Evolutionary conservation across 2,329 filamentous ascomycete species (phyloP), one percentile per base, ranked within the genome.

Genomic region (Venturiaceae sp.): DNA sequence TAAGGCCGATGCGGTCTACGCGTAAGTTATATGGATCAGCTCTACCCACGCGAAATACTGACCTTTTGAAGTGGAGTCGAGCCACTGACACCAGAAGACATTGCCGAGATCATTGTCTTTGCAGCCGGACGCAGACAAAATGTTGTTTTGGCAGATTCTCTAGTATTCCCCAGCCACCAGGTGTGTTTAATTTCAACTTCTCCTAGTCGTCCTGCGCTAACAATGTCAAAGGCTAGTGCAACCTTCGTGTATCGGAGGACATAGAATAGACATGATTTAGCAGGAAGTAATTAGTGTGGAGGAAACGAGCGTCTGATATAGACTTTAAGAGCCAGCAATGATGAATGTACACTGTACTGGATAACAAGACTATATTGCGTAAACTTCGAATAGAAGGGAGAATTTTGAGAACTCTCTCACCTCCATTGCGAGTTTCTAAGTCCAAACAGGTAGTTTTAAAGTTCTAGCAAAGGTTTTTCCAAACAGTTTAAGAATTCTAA

Each of bases 141-240:
- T 69, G 90, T 96, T 5, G 90, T 96, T 21, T 74, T 96, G 64
- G 92, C 92, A 21, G 92, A 96, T 73, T 87, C 89, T 5, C 74
- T 96, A 61, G 78, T 96, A 57, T 96, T 87, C 73, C 92, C 92
- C 5, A 94, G 86, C 66, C 91, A 96, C 69, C 92, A 96, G 82
- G 90, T 90, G 72, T 73, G 80, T 71, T n/a, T 7, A 21, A 5
- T 5, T 14, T 41, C n/a, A 21, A 16, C 44, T 50, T 7, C 13
- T 2, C 13, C 19, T 7, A 3, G 5, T n/a, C n/a, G 16, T 9
- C 5, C 23, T 46, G 6, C 14, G 4, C 44, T 50, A 50, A 50
- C 26, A 4, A 50, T 1, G n/a, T n/a, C 7, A n/a, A 30, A 50
- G 44, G 44, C 44, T 23, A 50, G 44, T 50, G 44, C 44, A 6